Conservation (phyloP, 495 filamentous ascomycete genomes). For the Cetradonia linearis region DNA sequence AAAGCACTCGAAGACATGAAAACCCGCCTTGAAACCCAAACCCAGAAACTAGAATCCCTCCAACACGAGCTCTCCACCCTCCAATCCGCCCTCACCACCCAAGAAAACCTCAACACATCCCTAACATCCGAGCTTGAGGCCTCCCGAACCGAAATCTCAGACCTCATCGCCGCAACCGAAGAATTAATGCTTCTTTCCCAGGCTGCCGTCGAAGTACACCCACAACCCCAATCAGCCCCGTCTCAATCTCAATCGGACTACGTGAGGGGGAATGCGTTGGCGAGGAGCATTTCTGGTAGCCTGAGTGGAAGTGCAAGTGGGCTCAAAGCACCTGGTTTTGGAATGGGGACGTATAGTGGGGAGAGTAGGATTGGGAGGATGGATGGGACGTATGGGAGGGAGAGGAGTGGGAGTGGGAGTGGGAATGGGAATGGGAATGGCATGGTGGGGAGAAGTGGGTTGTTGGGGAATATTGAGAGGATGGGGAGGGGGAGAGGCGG, state of each 20-base stretch:
- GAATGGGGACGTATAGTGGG: conserved; percentile 15
- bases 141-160: conserved; percentile 85
- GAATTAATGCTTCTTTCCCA: conserved; percentile 53
- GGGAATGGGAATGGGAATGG: conserved; percentile 20
- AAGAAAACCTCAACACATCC: conserved; percentile 51
- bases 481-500: conserved; percentile 32
- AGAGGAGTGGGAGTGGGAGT: conserved; percentile 23
- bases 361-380: conserved; percentile 36
- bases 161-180: conserved; percentile 84
- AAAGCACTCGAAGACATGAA: conserved; percentile 40
- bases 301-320: conserved; percentile 16
- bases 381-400: conserved; percentile 12
- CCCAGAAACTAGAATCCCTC: conserved; percentile 58
- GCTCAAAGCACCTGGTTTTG: conserved; percentile 27
- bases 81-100: conserved; percentile 41
- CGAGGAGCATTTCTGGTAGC: background rate
- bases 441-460: conserved; percentile 30
- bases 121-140: conserved; percentile 55
- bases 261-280: too few relatives aligned
- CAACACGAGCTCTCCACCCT: conserved; percentile 56
- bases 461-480: conserved; percentile 39
- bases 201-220: background rate
- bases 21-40: conserved; percentile 43
- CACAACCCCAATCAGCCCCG: background rate
- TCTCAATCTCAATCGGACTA: too few relatives aligned